These are phyloP conservation scores for Hygrophorus pudorinus DNA, from an alignment of 768 basidiomycete genomes.

Conservation along the genomic window DNA sequence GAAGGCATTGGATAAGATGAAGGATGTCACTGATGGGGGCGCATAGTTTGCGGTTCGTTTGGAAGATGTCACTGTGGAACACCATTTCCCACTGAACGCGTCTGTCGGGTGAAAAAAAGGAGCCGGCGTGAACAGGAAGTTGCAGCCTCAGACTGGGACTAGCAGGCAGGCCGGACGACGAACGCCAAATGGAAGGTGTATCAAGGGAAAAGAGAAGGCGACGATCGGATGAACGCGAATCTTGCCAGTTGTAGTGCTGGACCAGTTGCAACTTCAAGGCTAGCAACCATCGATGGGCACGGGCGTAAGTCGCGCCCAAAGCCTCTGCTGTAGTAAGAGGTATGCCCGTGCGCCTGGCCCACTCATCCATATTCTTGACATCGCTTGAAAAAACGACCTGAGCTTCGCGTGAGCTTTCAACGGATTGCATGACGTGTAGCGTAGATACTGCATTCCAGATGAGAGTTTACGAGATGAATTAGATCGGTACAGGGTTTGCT, in stretches of 20 bases:
- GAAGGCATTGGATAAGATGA: constrained; percentile 58
- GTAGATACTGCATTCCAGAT: not conserved
- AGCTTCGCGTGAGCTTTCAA: constrained; percentile 16
- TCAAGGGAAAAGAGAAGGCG: constrained; percentile 77
- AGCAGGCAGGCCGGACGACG: constrained; percentile 64
- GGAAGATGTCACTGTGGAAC: constrained; percentile 71
- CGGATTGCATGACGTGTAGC: constrained; percentile 18
- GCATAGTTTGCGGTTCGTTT: constrained; percentile 57
- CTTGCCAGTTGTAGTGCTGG: constrained; percentile 61
- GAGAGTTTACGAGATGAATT: not conserved
- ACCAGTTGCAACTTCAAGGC: constrained; percentile 54
- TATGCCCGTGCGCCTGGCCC: constrained; percentile 71
- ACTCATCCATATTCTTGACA: constrained; percentile 74
- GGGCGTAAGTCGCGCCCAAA: constrained; percentile 69
- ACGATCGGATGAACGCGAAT: constrained; percentile 44
- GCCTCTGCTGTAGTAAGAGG: constrained; percentile 79
- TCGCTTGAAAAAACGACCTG: constrained; percentile 74
- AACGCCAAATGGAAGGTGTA: constrained; percentile 69
- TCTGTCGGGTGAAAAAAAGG: constrained; percentile 79
- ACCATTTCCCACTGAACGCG: constrained; percentile 88
- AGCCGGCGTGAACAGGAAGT: constrained; percentile 69
- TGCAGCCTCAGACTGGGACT: constrained; percentile 65
- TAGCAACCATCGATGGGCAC: constrained; percentile 69
- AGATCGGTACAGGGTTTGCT: not conserved
- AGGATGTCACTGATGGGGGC: constrained; percentile 64